Base-by-base conservation (phyloP, 768 basidiomycete genomes). In the Dentipellis sp. region DNA sequence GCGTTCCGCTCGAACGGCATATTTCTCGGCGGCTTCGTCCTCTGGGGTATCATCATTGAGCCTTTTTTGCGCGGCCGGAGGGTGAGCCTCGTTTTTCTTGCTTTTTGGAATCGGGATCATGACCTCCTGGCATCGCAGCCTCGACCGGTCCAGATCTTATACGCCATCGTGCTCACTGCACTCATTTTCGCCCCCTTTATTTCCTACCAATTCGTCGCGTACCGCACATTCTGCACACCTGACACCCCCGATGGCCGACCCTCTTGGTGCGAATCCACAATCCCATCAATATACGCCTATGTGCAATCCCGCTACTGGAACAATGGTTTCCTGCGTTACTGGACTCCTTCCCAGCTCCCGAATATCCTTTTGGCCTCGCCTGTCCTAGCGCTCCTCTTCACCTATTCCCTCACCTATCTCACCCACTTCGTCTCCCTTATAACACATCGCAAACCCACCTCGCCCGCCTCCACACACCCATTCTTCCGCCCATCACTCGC, bases 221-320 rank as follows among this genome's bases (percentile, higher is more conserved):
- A 88, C 66, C 48, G 61, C 17, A 63, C 71, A 0, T 94, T 93
- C 67, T 99, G 95, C 69, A 62, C 29, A 3, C 55, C 57, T 23
- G 56, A 35, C 59, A 64, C 29, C 68, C 72, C 9, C 64, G 52
- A 4, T 16, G n/a, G 36, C 39, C 58, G 70, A 12, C 64, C 72
- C 1, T 29, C 29, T 29, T 98, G 94, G 94, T 97, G 95, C 69
- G 53, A 67, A 2, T 57, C 66, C 0, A 40, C 66, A 21, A 64
- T 82, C 5, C 92, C 93, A 0, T 80, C 82, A 12, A 82, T 91
- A 55, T 99, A 98, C 68, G 72, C 80, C 10, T 80, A 91, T 65
- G 88, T 88, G 2, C 95, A 99, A 67, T 71, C 71, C 4, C 74
- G 78, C 53, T 97, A 98, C 68, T 99, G 95, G 97, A 72, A 78